Evolutionary conservation across 441 rosid genomes (phyloP), one percentile per base, ranked within the genome.

Genomic region (Syzygium syzygioides): DNA sequence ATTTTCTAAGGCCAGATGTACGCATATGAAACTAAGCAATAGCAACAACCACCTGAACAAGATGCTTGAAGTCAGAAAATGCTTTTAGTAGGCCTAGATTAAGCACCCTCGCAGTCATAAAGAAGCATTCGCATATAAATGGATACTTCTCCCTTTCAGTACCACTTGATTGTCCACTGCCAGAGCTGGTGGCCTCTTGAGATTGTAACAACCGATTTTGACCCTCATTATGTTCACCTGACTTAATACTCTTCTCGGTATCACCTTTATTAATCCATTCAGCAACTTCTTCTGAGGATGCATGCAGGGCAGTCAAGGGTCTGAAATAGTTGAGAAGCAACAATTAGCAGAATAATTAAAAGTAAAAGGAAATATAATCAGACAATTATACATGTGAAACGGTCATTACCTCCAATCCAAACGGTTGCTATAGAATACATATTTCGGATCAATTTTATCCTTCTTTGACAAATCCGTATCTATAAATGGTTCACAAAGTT

Each of bases 61-160:
- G 95, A 95, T 97, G 99, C 95, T 97, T 98, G 87, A 96, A 98
- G 93, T 98, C 99, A 9, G 99, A 96, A 94, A 96, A 96, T 90
- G 99, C 97, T 94, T 98, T 98, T 88, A 98, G 87, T 87, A 98
- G 95, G 88, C 99, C 98, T 94, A 98, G 91, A 92, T 96, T 98
- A 87, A 97, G 98, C 90, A 94, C 99, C 96, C 99, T 94, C 86
- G 98, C 98, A 66, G 99, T 96, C 99, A 98, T 98, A 91, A 98
- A 97, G 95, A 98, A 98, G 93, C 99, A 95, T 94, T 98, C 99
- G 92, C 98, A 96, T 57, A 96, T 96, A 93, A 97, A 98, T 19
- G 94, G 88, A 91, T 91, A 96, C 90, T 95, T 96, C 79, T 92
- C 71, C 86, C 89, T 92, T 89, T 84, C 92, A 85, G 90, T 91